Evolutionary conservation across 805 yeast species (phyloP).

Genomic region (Saccharomycopsis malanga): DNA sequence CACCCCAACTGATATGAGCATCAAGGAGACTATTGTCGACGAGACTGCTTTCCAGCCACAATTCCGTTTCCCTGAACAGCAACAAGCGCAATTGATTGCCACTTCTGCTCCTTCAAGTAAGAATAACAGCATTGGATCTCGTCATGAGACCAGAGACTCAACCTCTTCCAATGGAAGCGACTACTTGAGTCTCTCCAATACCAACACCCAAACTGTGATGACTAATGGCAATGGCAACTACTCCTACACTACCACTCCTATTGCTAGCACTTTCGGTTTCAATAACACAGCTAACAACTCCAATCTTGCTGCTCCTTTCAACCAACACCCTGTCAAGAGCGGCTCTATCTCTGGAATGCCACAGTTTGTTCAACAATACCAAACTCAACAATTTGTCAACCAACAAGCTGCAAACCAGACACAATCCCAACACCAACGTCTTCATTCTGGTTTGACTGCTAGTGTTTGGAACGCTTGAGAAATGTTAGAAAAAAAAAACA

Average conservation of each 20-base stretch:
- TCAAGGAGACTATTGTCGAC: constrained; percentile 14
- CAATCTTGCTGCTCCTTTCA: neutral
- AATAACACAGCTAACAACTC: neutral
- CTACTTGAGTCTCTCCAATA: neutral
- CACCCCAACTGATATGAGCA: constrained; percentile 18
- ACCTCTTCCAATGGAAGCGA: neutral
- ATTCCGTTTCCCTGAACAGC: constrained; percentile 8
- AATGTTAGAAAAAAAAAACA: no score
- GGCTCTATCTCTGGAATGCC: constrained; percentile 2
- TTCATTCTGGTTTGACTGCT: neutral
- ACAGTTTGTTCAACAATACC: constrained; percentile 6
- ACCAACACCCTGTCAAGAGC: neutral
- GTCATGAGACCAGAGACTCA: constrained; percentile 5
- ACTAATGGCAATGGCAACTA: neutral
- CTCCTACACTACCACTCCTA: constrained; percentile 3
- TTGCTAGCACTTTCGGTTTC: constrained; percentile 1
- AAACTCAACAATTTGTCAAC: neutral
- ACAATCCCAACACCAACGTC: neutral
- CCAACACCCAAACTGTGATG: neutral
- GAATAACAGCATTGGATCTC: constrained; percentile 1
- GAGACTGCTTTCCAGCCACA: constrained; percentile 19
- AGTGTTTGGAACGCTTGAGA: constrained; percentile 2
- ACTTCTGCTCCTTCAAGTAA: neutral
- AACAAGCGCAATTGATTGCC: neutral
- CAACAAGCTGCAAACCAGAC: neutral